Conservation (phyloP, 2,329 filamentous ascomycete species). For the Diplodia intermedia region DNA sequence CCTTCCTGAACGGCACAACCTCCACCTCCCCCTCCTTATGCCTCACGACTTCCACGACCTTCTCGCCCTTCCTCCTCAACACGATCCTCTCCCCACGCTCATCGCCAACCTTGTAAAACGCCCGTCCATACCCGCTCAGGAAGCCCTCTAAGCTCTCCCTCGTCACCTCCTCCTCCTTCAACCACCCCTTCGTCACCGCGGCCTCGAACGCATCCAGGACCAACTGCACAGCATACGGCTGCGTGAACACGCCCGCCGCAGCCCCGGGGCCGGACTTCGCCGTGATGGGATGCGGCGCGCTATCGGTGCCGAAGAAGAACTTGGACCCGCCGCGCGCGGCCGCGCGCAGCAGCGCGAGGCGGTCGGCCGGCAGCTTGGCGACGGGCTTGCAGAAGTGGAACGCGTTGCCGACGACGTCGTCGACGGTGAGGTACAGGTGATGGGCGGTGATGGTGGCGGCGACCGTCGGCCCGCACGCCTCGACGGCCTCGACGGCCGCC, state of each 20-base stretch:
- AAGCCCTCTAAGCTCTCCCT: constrained; percentile 64
- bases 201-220: constrained; percentile 71
- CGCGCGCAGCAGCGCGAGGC: constrained; percentile 73
- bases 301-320: constrained; percentile 79
- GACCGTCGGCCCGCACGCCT: constrained; percentile 77
- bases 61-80: constrained; percentile 62
- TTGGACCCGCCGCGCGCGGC: constrained; percentile 65
- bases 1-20: constrained; percentile 70
- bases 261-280: constrained; percentile 64
- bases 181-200: constrained; percentile 62
- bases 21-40: constrained; percentile 61
- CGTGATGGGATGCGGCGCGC: constrained; percentile 70
- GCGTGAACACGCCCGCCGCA: constrained; percentile 80
- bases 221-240: constrained; percentile 71
- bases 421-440: constrained; percentile 80
- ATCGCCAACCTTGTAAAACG: constrained; percentile 62
- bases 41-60: constrained; percentile 62
- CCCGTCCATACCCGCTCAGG: constrained; percentile 62
- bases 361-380: constrained; percentile 69
- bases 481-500: constrained; percentile 79
- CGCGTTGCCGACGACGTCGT: constrained; percentile 68
- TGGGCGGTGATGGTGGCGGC: constrained; percentile 85
- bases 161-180: constrained; percentile 62
- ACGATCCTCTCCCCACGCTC: constrained; percentile 60
- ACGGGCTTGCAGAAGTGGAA: constrained; percentile 82